Conservation (phyloP, 805 yeast species). For the Deakozyma indianensis region DNA sequence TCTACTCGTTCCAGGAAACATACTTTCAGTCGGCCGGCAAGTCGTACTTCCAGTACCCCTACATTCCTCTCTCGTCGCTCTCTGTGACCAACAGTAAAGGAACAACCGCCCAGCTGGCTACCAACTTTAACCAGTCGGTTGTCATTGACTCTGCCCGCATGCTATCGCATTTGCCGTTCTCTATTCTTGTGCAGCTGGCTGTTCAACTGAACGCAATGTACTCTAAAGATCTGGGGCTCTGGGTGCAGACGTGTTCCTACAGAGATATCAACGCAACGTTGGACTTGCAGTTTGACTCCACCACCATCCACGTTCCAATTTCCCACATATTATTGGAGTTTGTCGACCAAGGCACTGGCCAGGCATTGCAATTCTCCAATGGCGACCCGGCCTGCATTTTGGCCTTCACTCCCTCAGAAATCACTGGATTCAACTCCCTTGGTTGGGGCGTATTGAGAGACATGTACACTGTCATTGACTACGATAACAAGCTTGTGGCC, state of each 20-base stretch:
- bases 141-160: neutral
- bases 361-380: neutral
- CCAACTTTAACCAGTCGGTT: neutral
- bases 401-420: neutral
- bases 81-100: neutral
- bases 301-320: slow-evolving; percentile 13
- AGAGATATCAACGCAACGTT: slow-evolving; percentile 10
- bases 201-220: slow-evolving; percentile 2
- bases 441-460: neutral
- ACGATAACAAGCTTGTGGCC: neutral
- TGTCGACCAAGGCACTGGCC: neutral
- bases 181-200: neutral
- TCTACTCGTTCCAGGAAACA: neutral
- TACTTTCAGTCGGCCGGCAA: neutral
- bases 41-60: neutral
- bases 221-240: neutral
- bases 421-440: neutral
- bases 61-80: neutral
- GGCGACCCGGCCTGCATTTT: neutral
- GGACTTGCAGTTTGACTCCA: slow-evolving; percentile 5
- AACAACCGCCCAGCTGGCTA: neutral
- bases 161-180: slow-evolving; percentile 2
- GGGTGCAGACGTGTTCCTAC: slow-evolving; percentile 3
- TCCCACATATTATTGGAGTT: neutral
- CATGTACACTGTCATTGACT: slow-evolving; percentile 1